phyloP scores from a whole-genome alignment of 1,139 yeast genomes.

The Saccharomyces hybrid region DNA sequence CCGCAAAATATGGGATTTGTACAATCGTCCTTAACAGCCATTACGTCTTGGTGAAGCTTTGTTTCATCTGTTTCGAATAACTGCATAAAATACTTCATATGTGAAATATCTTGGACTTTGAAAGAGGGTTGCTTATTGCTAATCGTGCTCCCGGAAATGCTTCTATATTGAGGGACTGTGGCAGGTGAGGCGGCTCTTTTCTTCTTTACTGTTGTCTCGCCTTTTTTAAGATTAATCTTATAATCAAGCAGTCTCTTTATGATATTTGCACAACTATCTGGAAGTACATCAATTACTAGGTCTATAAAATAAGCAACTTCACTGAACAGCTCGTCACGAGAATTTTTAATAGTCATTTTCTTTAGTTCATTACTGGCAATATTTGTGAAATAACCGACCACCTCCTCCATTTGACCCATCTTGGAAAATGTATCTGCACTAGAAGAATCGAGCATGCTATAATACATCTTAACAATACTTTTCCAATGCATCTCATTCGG shows the following conservation, averaged over 20 bases:
- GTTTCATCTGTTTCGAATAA: constrained; percentile 38
- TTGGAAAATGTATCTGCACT: neutral
- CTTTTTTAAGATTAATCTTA: constrained; percentile 29
- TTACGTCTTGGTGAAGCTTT: constrained; percentile 45
- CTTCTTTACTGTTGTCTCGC: neutral
- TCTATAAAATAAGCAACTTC: constrained; percentile 55
- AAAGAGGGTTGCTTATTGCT: constrained; percentile 37
- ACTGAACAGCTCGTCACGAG: constrained; percentile 41
- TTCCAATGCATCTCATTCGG: constrained; percentile 35
- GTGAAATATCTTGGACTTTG: constrained; percentile 43
- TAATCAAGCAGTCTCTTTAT: constrained; percentile 40
- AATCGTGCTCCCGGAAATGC: constrained; percentile 5
- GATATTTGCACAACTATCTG: constrained; percentile 34
- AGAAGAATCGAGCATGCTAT: constrained; percentile 35
- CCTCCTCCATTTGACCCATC: constrained; percentile 44
- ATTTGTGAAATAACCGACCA: constrained; percentile 58
- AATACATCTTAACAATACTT: constrained; percentile 52
- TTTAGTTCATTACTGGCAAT: constrained; percentile 57
- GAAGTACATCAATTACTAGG: constrained; percentile 43
- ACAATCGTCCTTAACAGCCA: constrained; percentile 34
- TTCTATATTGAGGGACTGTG: neutral
- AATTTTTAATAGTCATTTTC: constrained; percentile 41
- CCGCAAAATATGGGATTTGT: constrained; percentile 34
- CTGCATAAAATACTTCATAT: constrained; percentile 35
- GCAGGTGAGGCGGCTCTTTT: constrained; percentile 25